Percentiles rank a stretch among this genome's conserved stretches.
phyloP scores from a whole-genome alignment of 2,329 filamentous ascomycete species.

The Colletotrichum liaoningense region DNA sequence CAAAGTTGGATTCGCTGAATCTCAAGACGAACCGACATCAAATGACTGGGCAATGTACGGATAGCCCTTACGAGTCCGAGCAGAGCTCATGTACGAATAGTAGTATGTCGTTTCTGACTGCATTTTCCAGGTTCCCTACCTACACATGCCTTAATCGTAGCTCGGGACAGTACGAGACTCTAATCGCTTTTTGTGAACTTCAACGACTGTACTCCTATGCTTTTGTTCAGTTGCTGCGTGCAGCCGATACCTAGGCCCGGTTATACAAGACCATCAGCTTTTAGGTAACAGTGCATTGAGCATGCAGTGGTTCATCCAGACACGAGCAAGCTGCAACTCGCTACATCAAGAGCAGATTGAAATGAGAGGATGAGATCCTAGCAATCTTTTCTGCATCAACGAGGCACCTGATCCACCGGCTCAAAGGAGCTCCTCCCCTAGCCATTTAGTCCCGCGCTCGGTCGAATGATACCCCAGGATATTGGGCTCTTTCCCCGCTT shows the following conservation, averaged over 20 bases:
- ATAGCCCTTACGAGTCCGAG: too few species aligned
- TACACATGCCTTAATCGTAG: too few species aligned
- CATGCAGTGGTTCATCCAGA: neutral
- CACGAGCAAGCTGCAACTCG: neutral
- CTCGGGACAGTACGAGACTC: too few species aligned
- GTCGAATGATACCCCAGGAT: neutral
- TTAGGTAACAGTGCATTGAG: neutral
- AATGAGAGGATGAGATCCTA: neutral
- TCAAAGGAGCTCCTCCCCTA: neutral
- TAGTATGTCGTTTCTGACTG: too few species aligned
- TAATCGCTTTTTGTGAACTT: too few species aligned
- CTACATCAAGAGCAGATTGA: neutral
- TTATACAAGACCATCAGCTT: neutral
- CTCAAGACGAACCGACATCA: neutral
- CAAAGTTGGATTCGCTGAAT: neutral
- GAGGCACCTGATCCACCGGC: neutral
- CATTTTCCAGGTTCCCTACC: too few species aligned
- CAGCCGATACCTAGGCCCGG: neutral
- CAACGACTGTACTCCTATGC: too few species aligned
- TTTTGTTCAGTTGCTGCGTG: neutral
- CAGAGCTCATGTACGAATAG: too few species aligned
- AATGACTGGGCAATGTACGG: neutral
- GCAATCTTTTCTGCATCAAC: neutral
- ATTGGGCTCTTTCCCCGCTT: neutral
- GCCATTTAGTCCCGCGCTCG: neutral